phyloP scores from a whole-genome alignment of 805 yeast species.

The Candida boidinii region DNA sequence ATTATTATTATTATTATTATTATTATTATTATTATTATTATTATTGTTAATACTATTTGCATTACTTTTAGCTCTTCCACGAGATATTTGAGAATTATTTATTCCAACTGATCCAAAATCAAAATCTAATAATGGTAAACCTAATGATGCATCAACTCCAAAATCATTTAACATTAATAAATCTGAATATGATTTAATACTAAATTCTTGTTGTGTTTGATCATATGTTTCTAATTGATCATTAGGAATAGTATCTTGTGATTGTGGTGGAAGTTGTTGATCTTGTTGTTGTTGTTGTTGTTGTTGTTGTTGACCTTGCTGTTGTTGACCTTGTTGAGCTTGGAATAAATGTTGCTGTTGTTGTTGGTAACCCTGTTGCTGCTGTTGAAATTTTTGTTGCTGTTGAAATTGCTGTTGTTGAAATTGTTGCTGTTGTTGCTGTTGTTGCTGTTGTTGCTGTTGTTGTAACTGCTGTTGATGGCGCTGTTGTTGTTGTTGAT shows the following conservation, averaged over 20 bases:
- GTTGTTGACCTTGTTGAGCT: constrained; percentile 2
- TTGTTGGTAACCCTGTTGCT: not conserved
- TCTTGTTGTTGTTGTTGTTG: constrained; percentile 4
- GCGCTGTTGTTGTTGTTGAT: too few species aligned
- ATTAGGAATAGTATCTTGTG: constrained; percentile 5
- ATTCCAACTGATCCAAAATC: too few species aligned
- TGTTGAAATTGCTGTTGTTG: too few species aligned
- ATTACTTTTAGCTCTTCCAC: too few species aligned
- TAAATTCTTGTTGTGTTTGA: constrained; percentile 7
- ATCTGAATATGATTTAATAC: constrained; percentile 19
- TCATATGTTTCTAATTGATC: constrained; percentile 5
- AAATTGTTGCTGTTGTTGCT: too few species aligned
- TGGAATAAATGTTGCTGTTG: too few species aligned
- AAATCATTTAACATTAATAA: constrained; percentile 38
- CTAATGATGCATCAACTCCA: constrained; percentile 78
- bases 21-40: too few species aligned
- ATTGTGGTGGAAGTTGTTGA: not conserved
- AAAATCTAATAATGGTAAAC: constrained; percentile 57
- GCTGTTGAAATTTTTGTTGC: too few species aligned
- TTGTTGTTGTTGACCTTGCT: constrained; percentile 1
- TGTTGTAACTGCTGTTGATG: not conserved
- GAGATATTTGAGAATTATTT: too few species aligned
- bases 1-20: too few species aligned
- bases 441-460: too few species aligned
- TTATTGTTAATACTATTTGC: too few species aligned